Conservation (phyloP, 23 red algal species). For the Cyanidioschyzon merolae region DNA sequence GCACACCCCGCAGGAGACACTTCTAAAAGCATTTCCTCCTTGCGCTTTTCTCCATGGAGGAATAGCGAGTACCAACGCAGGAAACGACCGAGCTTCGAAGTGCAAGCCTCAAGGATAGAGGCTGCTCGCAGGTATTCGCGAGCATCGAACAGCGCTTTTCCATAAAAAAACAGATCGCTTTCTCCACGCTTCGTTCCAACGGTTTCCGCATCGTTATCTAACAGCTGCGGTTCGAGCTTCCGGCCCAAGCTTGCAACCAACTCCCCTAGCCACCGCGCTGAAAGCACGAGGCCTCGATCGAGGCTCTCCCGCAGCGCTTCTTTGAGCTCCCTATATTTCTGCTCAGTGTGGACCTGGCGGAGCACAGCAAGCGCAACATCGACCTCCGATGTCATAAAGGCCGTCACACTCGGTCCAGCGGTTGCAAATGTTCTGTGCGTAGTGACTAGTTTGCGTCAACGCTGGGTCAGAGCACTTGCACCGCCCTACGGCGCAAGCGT, state of each 20-base stretch:
- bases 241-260: background rate
- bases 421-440: no score
- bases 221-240: background rate
- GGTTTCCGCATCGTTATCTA: background rate
- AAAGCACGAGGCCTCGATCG: background rate
- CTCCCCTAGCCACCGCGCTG: background rate
- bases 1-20: background rate
- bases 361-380: background rate
- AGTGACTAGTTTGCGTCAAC: no score
- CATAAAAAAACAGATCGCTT: background rate
- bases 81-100: constrained; percentile 37
- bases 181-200: background rate
- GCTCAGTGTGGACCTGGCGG: background rate
- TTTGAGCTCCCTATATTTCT: background rate
- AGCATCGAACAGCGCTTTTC: constrained; percentile 34
- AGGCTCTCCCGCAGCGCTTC: background rate
- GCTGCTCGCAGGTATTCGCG: constrained; percentile 69
- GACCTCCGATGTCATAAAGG: background rate
- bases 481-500: no score
- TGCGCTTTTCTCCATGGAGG: constrained; percentile 63
- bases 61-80: constrained; percentile 60
- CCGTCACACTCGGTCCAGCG: no score
- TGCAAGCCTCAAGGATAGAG: constrained; percentile 13
- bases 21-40: constrained; percentile 40
- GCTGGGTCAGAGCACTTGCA: no score